Evolutionary conservation across 129 eudicot genomes (phyloP).

Genomic region (Mikania micrantha): DNA sequence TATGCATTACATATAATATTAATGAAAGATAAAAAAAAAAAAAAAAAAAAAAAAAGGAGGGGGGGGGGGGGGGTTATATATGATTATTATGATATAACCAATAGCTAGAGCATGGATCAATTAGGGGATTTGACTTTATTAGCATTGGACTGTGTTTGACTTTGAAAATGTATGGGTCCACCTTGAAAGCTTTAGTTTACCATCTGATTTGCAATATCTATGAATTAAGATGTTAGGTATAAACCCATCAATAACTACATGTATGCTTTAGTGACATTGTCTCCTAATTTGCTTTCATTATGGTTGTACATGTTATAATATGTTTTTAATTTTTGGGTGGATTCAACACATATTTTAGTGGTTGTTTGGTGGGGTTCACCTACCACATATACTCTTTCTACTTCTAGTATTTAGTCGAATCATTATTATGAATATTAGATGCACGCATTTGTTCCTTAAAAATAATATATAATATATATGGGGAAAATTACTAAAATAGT

Average conservation of each 20-base stretch:
- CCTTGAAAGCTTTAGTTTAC: constrained; percentile 21
- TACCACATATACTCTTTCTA: neutral
- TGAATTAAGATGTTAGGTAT: constrained; percentile 31
- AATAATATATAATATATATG: too few species aligned
- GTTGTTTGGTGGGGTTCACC: constrained; percentile 8
- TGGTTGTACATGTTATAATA: constrained; percentile 16
- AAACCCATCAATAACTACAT: constrained; percentile 17
- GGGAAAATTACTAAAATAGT: too few species aligned
- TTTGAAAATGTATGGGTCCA: constrained; percentile 29
- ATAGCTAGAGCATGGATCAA: constrained; percentile 21
- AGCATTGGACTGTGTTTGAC: constrained; percentile 13
- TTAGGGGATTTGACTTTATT: constrained; percentile 31
- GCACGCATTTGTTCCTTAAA: too few species aligned
- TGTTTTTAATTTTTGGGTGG: constrained; percentile 10
- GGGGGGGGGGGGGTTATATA: too few species aligned
- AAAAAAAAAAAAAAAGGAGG: too few species aligned
- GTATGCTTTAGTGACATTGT: constrained; percentile 19
- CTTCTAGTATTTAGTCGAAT: neutral
- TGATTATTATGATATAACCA: constrained; percentile 18
- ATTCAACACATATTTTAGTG: constrained; percentile 11
- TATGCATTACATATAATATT: constrained; percentile 19
- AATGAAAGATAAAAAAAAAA: constrained; percentile 23
- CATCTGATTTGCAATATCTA: constrained; percentile 20
- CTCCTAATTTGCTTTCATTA: constrained; percentile 28
- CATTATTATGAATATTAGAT: too few species aligned